Evolutionary conservation across 2,329 filamentous ascomycete species (phyloP).

Genomic region (Lecanoromycetidae sp.): DNA sequence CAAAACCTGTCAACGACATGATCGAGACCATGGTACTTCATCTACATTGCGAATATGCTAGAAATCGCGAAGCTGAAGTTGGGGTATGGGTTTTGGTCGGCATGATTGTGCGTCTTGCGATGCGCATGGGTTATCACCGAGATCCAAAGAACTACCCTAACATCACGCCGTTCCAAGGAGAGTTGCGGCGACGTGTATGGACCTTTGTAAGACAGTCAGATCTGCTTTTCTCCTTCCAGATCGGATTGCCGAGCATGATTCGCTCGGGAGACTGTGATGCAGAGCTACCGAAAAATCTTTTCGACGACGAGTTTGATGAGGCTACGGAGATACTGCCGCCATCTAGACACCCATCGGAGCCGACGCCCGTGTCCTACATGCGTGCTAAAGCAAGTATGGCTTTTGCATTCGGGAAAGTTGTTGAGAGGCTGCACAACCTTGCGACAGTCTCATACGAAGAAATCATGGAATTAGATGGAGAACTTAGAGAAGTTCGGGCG

Average conservation of each 20-base stretch:
- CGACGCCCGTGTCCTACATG: slow-evolving; percentile 43
- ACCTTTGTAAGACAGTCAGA: slow-evolving; percentile 46
- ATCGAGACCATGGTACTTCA: slow-evolving; percentile 52
- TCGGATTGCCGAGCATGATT: slow-evolving; percentile 56
- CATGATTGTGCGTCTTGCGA: slow-evolving; percentile 49
- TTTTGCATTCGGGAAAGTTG: slow-evolving; percentile 33
- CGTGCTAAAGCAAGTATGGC: slow-evolving; percentile 34
- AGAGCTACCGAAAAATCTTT: slow-evolving; percentile 47
- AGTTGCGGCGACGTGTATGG: slow-evolving; percentile 43
- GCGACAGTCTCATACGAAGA: slow-evolving; percentile 44
- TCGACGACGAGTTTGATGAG: slow-evolving; percentile 54
- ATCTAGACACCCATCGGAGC: slow-evolving; percentile 44
- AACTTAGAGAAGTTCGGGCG: slow-evolving; percentile 45
- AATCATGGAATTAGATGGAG: slow-evolving; percentile 47
- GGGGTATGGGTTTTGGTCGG: slow-evolving; percentile 49
- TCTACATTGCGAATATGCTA: slow-evolving; percentile 48
- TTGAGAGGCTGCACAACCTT: slow-evolving; percentile 32
- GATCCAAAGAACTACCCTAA: slow-evolving; percentile 48
- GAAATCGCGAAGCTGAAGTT: slow-evolving; percentile 47
- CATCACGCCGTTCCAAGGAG: slow-evolving; percentile 48
- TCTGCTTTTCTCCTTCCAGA: slow-evolving; percentile 52
- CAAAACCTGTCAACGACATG: slow-evolving; percentile 46
- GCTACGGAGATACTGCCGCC: slow-evolving; percentile 43
- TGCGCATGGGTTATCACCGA: slow-evolving; percentile 55
- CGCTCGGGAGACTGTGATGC: slow-evolving; percentile 53